Conservation (phyloP, 768 basidiomycete species). For the Termitomyces sp. region DNA sequence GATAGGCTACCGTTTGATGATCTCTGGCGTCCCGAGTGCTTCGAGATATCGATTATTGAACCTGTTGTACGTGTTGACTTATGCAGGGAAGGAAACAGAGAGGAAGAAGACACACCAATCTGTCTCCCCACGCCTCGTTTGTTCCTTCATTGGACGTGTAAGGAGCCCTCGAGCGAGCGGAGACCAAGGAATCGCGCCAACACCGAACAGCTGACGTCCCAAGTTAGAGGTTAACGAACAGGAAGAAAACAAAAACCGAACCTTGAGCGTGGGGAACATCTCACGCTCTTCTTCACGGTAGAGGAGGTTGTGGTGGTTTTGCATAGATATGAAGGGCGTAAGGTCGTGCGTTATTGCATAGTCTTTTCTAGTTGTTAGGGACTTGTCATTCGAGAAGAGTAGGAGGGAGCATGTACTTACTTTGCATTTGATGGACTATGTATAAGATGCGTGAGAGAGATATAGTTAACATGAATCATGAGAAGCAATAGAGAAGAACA, state of each 20-base stretch:
- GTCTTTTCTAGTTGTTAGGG: constrained; percentile 24
- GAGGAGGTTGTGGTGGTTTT: constrained; percentile 56
- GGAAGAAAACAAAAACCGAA: constrained; percentile 1
- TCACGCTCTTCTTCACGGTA: constrained; percentile 65
- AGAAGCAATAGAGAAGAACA: constrained; percentile 7
- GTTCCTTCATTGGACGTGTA: constrained; percentile 30
- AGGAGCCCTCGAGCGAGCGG: constrained; percentile 49
- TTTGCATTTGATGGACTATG: constrained; percentile 52
- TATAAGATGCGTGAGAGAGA: neutral
- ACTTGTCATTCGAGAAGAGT: neutral
- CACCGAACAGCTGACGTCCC: constrained; percentile 37
- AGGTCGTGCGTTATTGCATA: constrained; percentile 55
- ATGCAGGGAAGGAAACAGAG: neutral
- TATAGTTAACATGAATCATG: neutral
- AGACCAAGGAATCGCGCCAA: constrained; percentile 56
- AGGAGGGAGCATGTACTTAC: constrained; percentile 20
- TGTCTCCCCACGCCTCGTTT: constrained; percentile 32
- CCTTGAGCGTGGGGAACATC: constrained; percentile 57
- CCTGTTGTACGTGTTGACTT: constrained; percentile 4
- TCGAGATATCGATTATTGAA: constrained; percentile 18
- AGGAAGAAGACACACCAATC: constrained; percentile 24
- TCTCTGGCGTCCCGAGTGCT: constrained; percentile 24
- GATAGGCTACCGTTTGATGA: constrained; percentile 28
- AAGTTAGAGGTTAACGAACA: too few species aligned
- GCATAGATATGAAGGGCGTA: constrained; percentile 64